Conservation (phyloP, 345 rosid species). For the Bruguiera gymnorhiza region DNA sequence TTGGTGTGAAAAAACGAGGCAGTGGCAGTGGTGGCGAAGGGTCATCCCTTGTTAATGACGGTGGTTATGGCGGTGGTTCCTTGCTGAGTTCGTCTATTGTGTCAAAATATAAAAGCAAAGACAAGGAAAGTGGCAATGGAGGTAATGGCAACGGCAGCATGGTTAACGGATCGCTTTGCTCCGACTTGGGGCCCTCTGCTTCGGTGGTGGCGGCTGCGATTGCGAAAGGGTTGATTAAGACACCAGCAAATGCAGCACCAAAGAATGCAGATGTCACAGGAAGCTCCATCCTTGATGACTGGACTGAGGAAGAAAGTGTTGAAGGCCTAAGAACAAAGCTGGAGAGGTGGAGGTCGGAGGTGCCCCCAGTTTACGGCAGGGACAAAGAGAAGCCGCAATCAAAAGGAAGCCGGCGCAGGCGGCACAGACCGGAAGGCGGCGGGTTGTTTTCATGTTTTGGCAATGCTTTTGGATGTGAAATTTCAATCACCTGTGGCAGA, state of each 20-base stretch:
- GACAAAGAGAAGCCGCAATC: slow-evolving; percentile 21
- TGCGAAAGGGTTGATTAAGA: slow-evolving; percentile 70
- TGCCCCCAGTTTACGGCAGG: slow-evolving; percentile 32
- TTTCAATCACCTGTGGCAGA: slow-evolving; percentile 84
- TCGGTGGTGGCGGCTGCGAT: slow-evolving; percentile 95
- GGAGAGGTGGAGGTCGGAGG: slow-evolving; percentile 67
- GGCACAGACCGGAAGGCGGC: slow-evolving; percentile 21
- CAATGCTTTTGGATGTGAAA: slow-evolving; percentile 67
- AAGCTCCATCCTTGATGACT: slow-evolving; percentile 49
- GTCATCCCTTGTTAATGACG: background rate
- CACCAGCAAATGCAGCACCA: slow-evolving; percentile 24
- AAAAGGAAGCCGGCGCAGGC: slow-evolving; percentile 7
- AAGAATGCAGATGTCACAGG: slow-evolving; percentile 24
- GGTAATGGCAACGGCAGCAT: slow-evolving; percentile 42
- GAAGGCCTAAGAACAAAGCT: slow-evolving; percentile 57
- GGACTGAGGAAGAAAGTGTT: slow-evolving; percentile 44
- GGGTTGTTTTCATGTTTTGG: slow-evolving; percentile 83
- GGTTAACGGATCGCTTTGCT: slow-evolving; percentile 58
- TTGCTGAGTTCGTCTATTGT: slow-evolving; percentile 4
- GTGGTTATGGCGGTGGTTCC: slow-evolving; percentile 18
- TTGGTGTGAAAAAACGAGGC: background rate
- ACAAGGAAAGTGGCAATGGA: background rate
- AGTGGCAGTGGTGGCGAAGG: background rate
- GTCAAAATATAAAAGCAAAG: slow-evolving; percentile 3
- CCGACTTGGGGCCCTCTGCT: slow-evolving; percentile 90